Evolutionary conservation across 352 stramenopile species (phyloP).

Genomic region (Peronospora belbahrii): DNA sequence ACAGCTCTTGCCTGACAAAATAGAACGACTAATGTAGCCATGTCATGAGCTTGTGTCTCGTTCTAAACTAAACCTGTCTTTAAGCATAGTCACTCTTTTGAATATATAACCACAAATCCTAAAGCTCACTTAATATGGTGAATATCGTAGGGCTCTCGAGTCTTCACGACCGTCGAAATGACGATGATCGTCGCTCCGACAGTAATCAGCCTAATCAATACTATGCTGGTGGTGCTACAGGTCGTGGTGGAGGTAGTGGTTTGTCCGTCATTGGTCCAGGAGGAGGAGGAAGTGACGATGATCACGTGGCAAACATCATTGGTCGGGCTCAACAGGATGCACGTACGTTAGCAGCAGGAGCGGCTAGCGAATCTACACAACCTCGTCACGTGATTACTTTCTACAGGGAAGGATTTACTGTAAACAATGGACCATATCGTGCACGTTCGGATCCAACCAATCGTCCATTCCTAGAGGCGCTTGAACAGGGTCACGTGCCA

Average conservation of each 20-base stretch:
- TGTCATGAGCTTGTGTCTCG: not conserved
- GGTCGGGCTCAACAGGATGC: slow-evolving; percentile 69
- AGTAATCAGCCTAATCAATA: slow-evolving; percentile 50
- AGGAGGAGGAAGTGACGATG: slow-evolving; percentile 30
- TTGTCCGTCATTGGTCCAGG: slow-evolving; percentile 63
- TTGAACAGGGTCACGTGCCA: slow-evolving; percentile 68
- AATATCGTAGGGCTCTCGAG: slow-evolving; percentile 82
- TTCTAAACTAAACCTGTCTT: too few species aligned
- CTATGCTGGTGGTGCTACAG: slow-evolving; percentile 59
- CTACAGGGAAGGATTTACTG: slow-evolving; percentile 80
- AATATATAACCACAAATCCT: slow-evolving; percentile 1
- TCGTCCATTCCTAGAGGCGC: slow-evolving; percentile 71
- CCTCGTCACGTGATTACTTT: slow-evolving; percentile 74
- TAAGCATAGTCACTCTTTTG: slow-evolving; percentile 12
- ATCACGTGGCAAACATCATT: slow-evolving; percentile 80
- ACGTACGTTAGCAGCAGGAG: slow-evolving; percentile 19
- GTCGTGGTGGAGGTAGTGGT: slow-evolving; percentile 63
- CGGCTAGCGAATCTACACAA: slow-evolving; percentile 14
- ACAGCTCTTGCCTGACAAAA: slow-evolving; percentile 43
- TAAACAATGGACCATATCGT: slow-evolving; percentile 74
- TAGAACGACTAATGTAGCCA: slow-evolving; percentile 5
- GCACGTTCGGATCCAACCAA: slow-evolving; percentile 59
- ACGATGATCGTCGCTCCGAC: slow-evolving; percentile 27
- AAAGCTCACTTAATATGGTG: slow-evolving; percentile 39
- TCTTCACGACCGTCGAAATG: slow-evolving; percentile 39